phyloP scores from a whole-genome alignment of 345 rosid species.

The Hirschfeldia incana region DNA sequence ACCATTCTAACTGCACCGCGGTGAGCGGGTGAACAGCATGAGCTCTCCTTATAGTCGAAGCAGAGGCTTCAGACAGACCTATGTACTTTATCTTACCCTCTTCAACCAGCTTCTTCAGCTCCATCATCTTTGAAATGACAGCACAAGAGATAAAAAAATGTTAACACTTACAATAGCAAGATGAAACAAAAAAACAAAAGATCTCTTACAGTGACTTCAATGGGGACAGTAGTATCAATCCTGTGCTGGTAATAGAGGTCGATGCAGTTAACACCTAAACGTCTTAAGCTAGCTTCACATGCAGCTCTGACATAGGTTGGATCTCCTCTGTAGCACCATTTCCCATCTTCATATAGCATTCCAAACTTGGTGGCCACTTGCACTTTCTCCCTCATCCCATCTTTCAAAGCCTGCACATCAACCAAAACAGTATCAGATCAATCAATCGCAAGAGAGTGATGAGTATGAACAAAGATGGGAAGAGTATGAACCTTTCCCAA shows the following conservation, averaged over 20 bases:
- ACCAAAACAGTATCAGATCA: neutral
- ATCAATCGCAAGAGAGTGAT: too few species aligned
- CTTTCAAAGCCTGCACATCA: neutral
- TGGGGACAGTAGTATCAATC: neutral
- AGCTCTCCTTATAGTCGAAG: neutral
- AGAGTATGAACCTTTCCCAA: neutral
- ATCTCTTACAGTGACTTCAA: conserved; percentile 49
- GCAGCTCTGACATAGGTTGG: neutral
- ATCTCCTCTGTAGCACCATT: neutral
- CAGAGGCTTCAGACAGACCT: neutral
- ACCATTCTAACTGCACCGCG: neutral
- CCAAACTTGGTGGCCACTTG: neutral
- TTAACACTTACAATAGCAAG: neutral
- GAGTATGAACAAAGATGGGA: neutral
- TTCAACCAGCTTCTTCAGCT: neutral
- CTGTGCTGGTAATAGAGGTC: neutral
- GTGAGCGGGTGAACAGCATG: neutral
- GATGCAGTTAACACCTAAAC: neutral
- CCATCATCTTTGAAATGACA: neutral
- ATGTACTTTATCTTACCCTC: neutral
- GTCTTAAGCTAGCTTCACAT: neutral
- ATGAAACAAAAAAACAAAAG: neutral
- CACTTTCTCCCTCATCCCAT: neutral
- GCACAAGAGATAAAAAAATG: neutral
- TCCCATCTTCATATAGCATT: neutral